phyloP scores from a whole-genome alignment of 1,284 basidiomycete species.

The Violaceomyces palustris region DNA sequence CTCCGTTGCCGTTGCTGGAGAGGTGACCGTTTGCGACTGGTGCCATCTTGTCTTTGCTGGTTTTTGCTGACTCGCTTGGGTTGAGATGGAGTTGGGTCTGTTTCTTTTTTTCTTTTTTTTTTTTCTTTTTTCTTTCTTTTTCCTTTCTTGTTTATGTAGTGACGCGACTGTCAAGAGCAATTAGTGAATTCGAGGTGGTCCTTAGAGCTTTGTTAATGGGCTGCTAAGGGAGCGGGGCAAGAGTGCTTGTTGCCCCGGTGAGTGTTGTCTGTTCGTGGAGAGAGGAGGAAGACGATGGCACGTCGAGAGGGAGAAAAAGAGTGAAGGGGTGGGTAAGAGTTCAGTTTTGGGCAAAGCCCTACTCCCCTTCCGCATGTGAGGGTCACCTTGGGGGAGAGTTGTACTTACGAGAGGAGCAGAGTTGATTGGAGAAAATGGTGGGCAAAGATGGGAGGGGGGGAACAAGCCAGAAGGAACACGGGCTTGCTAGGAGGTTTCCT shows the following conservation, averaged over 20 bases:
- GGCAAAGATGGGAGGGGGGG: slow-evolving; percentile 21
- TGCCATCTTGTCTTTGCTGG: slow-evolving; percentile 30
- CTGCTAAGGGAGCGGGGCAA: slow-evolving; percentile 41
- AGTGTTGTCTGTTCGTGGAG: slow-evolving; percentile 27
- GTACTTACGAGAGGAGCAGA: slow-evolving; percentile 45
- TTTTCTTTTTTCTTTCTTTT: no score
- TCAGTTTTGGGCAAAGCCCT: not conserved
- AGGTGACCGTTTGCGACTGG: slow-evolving; percentile 35
- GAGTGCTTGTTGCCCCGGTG: slow-evolving; percentile 50
- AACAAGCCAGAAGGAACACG: no score
- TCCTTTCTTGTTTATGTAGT: not conserved
- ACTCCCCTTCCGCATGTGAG: not conserved
- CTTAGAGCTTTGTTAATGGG: slow-evolving; percentile 22
- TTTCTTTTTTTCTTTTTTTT: no score
- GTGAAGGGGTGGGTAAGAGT: not conserved
- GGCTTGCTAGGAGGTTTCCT: no score
- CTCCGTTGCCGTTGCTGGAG: slow-evolving; percentile 15
- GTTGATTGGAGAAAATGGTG: slow-evolving; percentile 51
- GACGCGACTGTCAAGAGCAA: not conserved
- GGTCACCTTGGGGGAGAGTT: not conserved
- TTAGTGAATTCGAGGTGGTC: slow-evolving; percentile 6
- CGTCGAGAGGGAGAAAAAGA: not conserved
- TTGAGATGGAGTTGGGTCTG: not conserved
- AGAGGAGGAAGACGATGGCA: not conserved
- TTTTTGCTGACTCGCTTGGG: not conserved